Conservation (phyloP, 2,329 filamentous ascomycete genomes). For the Setomelanomma holmii region DNA sequence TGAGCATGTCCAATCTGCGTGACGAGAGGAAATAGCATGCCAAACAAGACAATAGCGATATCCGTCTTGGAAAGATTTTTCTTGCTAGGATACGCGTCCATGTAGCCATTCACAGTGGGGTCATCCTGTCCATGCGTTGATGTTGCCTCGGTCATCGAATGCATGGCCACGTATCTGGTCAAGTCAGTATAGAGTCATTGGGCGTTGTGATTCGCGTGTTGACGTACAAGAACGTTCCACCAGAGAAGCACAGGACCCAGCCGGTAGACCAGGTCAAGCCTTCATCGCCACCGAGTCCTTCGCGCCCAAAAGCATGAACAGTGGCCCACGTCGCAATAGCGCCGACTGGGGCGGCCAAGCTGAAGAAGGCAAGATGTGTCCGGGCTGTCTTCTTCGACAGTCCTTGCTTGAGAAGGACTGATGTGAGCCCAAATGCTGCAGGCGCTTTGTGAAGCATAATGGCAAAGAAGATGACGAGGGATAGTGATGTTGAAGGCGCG, state of each 20-base stretch:
- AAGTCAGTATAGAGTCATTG: slow-evolving; percentile 21
- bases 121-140: slow-evolving; percentile 38
- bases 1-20: slow-evolving; percentile 74
- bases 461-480: slow-evolving; percentile 91
- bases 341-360: slow-evolving; percentile 85
- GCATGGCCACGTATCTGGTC: slow-evolving; percentile 91
- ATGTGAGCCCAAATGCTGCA: slow-evolving; percentile 92
- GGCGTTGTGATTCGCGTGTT: neutral
- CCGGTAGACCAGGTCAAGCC: slow-evolving; percentile 86
- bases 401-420: slow-evolving; percentile 87
- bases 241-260: slow-evolving; percentile 91
- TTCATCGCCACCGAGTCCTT: slow-evolving; percentile 63
- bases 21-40: slow-evolving; percentile 79
- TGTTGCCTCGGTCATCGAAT: slow-evolving; percentile 87
- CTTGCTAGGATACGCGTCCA: slow-evolving; percentile 59
- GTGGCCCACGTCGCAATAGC: slow-evolving; percentile 84
- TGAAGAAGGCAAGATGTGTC: slow-evolving; percentile 88
- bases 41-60: slow-evolving; percentile 70
- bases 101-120: slow-evolving; percentile 56
- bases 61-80: slow-evolving; percentile 59
- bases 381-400: slow-evolving; percentile 85
- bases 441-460: slow-evolving; percentile 98
- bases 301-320: slow-evolving; percentile 74
- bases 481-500: slow-evolving; percentile 68
- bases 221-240: slow-evolving; percentile 90